Base-by-base conservation (phyloP, 2,329 filamentous ascomycete species). In the Amphichorda felina region DNA sequence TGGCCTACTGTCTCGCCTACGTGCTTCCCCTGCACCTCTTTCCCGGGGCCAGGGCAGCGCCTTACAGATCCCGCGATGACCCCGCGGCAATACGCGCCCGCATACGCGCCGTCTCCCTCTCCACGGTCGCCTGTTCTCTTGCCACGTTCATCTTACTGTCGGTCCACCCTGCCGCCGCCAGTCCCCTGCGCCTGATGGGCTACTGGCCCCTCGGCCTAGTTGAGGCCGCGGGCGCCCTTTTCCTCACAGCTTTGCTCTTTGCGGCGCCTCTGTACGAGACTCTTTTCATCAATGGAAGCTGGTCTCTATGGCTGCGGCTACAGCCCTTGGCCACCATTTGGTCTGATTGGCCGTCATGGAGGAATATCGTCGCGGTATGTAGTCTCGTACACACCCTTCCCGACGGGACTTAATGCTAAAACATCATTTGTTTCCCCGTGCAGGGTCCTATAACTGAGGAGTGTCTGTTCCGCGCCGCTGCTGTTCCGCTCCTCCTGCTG, bases 391-490 rank as follows among this genome's bases (percentile, higher is more conserved):
- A 18, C 18, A 19, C 18, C 17, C 18, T 15, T 10, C 11, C 22
- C 14, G 18, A 14, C 14, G 8, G 8, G n/a, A n/a, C n/a, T n/a
- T n/a, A n/a, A 16, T 19, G 29, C 29, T 15, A 10, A 17, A 30
- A n/a, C n/a, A 26, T 16, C 17, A 22, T 8, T 26, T 26, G 7
- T 8, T 27, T 16, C 21, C 6, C 28, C 8, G 24, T 26, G 13
- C 43, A 82, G 80, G 87, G 86, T 25, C 88, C 91, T 1, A 63
- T 91, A 37, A 94, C 87, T 9, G 91, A 98, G 62, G 91, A 98
- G 59, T 65, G 94, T 40, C 81, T 95, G 48, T 98, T 95, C 67
- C 83, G 91, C 50, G 86, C 85, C 4, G 76, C 87, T 45, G 79
- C 88, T 35, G 71, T 95, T 27, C 83, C 89, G 2, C 68, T 95